phyloP scores from a whole-genome alignment of 208 protist species.

The Phytomonas francai region DNA sequence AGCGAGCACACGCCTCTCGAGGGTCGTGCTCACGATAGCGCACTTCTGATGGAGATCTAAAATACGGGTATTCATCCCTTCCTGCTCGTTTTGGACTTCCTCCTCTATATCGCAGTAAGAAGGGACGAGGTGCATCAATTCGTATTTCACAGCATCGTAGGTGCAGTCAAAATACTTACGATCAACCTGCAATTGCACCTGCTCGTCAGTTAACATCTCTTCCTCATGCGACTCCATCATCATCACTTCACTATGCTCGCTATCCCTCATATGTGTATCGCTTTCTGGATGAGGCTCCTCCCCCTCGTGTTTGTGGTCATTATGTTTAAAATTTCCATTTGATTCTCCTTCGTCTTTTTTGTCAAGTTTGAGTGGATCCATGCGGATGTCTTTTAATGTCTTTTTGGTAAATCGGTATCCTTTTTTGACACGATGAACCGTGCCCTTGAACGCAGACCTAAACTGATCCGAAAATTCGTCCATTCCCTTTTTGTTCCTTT shows the following conservation, averaged over 20 bases:
- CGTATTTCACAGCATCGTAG: conserved; percentile 66
- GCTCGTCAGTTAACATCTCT: conserved; percentile 69
- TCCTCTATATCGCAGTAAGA: conserved; percentile 45
- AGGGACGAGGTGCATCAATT: conserved; percentile 56
- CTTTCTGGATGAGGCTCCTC: conserved; percentile 32
- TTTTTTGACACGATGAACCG: conserved; percentile 56
- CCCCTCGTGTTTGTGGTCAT: conserved; percentile 54
- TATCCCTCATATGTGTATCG: conserved; percentile 13
- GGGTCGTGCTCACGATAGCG: conserved; percentile 67
- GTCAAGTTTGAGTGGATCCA: conserved; percentile 31
- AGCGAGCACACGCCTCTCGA: conserved; percentile 72
- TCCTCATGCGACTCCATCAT: conserved; percentile 56
- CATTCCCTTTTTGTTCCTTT: conserved; percentile 20
- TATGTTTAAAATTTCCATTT: conserved; percentile 35
- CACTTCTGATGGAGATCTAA: conserved; percentile 56
- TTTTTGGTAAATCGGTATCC: conserved; percentile 68
- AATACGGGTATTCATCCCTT: conserved; percentile 46
- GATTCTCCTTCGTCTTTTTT: conserved; percentile 20
- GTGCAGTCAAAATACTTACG: conserved; percentile 80
- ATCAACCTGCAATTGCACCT: conserved; percentile 75
- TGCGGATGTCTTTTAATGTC: conserved; percentile 45
- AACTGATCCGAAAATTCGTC: conserved; percentile 66
- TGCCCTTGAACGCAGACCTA: conserved; percentile 57
- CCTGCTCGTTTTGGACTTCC: conserved; percentile 40
- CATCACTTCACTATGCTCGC: conserved; percentile 30